phyloP scores from a whole-genome alignment of 1,284 basidiomycete species.

The Malassezia arunalokei region DNA sequence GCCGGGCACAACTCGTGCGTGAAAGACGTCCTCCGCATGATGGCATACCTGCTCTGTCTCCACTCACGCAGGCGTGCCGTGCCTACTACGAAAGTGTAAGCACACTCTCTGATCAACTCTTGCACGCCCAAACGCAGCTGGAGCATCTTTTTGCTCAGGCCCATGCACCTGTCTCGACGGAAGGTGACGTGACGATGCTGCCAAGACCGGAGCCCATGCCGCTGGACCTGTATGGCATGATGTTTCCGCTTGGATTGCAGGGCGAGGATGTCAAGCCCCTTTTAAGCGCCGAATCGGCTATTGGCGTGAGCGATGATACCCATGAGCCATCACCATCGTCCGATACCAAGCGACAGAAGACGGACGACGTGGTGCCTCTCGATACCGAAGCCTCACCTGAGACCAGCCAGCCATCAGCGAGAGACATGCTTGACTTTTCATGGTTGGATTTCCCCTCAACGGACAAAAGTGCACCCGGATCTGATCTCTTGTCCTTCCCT shows the following conservation, averaged over 20 bases:
- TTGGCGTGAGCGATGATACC: background rate
- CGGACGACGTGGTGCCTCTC: too few species aligned
- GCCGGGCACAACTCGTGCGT: constrained; percentile 3
- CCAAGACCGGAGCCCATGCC: background rate
- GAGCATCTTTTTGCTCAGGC: constrained; percentile 3
- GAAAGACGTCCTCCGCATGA: constrained; percentile 1
- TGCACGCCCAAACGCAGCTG: constrained; percentile 4
- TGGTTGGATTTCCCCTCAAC: constrained; percentile 8
- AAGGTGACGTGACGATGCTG: background rate
- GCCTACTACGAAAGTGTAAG: background rate
- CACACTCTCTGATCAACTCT: constrained; percentile 7
- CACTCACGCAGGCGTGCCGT: constrained; percentile 3
- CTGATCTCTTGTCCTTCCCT: background rate
- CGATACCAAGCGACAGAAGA: background rate
- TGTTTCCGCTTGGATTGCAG: background rate
- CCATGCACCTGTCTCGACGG: background rate
- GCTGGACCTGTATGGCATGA: constrained; percentile 10
- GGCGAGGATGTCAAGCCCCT: too few species aligned
- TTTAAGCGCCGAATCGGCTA: too few species aligned
- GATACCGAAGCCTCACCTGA: background rate
- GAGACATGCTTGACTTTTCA: constrained; percentile 5
- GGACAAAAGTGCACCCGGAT: background rate
- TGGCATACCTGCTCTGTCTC: background rate
- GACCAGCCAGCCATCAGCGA: background rate
- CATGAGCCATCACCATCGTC: background rate